These are phyloP conservation scores for Pyricularia sp. DNA, from an alignment of 2,329 filamentous ascomycete species.

Conservation along the genomic window DNA sequence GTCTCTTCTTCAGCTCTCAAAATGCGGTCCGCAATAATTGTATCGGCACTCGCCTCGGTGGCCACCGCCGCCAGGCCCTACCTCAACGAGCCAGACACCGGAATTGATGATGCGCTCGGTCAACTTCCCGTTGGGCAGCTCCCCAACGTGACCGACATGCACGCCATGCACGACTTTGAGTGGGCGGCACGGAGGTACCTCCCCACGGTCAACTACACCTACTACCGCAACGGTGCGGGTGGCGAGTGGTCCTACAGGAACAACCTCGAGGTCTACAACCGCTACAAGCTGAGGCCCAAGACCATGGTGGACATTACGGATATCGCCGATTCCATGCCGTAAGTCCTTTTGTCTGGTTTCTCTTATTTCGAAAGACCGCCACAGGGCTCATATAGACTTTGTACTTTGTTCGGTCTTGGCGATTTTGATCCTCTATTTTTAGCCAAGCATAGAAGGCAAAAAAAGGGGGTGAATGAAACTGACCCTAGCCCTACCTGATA, in stretches of 20 bases:
- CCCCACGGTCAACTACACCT: constrained; percentile 35
- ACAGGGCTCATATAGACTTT: background rate
- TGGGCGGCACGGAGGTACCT: constrained; percentile 36
- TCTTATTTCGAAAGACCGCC: no score
- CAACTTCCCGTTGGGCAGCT: constrained; percentile 22
- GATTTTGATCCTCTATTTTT: background rate
- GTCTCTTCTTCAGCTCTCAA: background rate
- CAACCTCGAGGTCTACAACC: constrained; percentile 40
- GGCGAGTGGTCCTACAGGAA: constrained; percentile 44
- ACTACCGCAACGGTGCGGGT: constrained; percentile 41
- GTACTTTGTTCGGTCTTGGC: background rate
- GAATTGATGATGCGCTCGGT: constrained; percentile 24
- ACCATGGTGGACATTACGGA: constrained; percentile 36
- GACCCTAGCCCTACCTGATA: background rate
- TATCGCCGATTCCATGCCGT: constrained; percentile 24
- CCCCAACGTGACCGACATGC: constrained; percentile 28
- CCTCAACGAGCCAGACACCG: constrained; percentile 32
- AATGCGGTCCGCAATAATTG: constrained; percentile 25
- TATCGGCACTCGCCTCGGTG: constrained; percentile 26
- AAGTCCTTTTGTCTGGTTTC: constrained; percentile 2
- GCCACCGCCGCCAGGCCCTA: constrained; percentile 28
- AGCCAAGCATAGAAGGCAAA: background rate
- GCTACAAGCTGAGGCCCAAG: constrained; percentile 33
- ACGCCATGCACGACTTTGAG: constrained; percentile 41
- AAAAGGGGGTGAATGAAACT: background rate